A percentile compares a stretch with the other conserved stretches of the same genome.
phyloP scores from a whole-genome alignment of 2,329 filamentous ascomycete genomes.

The Sporothrix variecibatus region DNA sequence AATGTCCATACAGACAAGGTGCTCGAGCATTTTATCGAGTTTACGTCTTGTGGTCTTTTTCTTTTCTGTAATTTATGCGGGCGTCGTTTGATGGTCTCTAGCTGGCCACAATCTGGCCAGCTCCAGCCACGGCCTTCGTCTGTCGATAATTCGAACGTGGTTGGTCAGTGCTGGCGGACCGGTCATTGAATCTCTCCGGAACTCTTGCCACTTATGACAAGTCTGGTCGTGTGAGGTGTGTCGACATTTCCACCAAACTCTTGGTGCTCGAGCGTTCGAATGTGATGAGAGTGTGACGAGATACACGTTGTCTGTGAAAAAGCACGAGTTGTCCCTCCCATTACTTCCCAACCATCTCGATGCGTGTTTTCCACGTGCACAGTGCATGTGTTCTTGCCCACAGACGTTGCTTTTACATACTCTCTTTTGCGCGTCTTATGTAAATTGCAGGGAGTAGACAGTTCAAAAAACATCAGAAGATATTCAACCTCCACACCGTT shows the following conservation, averaged over 20 bases:
- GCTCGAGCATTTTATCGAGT: not conserved
- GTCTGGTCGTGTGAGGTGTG: not conserved
- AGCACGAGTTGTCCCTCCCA: not conserved
- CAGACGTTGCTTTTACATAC: conserved; percentile 3
- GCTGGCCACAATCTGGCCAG: not conserved
- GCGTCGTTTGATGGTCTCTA: not conserved
- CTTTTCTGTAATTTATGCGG: not conserved
- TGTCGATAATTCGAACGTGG: not conserved
- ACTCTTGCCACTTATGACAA: not conserved
- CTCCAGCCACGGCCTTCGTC: not conserved
- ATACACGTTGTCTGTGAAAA: no score
- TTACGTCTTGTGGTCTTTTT: not conserved
- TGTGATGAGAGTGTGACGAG: not conserved
- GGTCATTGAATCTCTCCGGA: not conserved
- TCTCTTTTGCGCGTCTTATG: not conserved
- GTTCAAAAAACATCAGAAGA: no score
- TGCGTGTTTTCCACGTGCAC: conserved; percentile 19
- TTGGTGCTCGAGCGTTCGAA: not conserved
- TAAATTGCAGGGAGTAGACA: not conserved
- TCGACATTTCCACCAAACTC: not conserved
- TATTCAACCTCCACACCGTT: no score
- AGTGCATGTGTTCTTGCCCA: not conserved
- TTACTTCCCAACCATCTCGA: not conserved
- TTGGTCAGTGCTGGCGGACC: not conserved
- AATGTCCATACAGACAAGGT: not conserved